Percentiles rank a stretch among this genome's conserved stretches.
Evolutionary conservation across 495 filamentous ascomycete genomes (phyloP).

Genomic region (Aspergillus wentii): DNA sequence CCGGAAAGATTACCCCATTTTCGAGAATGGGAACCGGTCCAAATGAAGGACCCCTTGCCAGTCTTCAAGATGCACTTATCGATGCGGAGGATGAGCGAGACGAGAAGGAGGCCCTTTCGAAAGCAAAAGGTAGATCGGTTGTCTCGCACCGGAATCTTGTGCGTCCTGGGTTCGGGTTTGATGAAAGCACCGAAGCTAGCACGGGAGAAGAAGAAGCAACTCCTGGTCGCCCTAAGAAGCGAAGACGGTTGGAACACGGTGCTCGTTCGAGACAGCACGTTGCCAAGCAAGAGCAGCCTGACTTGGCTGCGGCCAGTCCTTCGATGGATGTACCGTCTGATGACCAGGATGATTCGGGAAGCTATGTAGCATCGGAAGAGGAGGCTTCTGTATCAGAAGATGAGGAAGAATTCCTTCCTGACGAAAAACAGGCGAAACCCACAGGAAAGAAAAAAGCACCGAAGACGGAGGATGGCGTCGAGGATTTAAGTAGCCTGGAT

Average conservation of each 20-base stretch:
- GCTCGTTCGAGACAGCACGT: conserved; percentile 1
- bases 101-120: conserved; percentile 51
- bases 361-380: conserved; percentile 34
- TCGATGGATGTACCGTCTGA: conserved; percentile 41
- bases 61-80: conserved; percentile 65
- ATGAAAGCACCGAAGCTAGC: conserved; percentile 28
- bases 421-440: conserved; percentile 18
- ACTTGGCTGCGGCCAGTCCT: conserved; percentile 21
- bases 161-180: conserved; percentile 70
- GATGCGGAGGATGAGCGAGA: conserved; percentile 68
- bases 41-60: conserved; percentile 50
- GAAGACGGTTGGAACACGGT: conserved; percentile 24
- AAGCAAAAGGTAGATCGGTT: conserved; percentile 34
- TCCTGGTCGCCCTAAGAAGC: conserved; percentile 32
- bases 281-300: conserved; percentile 5
- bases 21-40: conserved; percentile 58
- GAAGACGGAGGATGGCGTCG: conserved; percentile 42
- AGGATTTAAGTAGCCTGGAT: conserved; percentile 75
- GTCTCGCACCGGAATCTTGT: conserved; percentile 78
- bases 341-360: conserved; percentile 37
- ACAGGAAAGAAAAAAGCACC: conserved; percentile 33
- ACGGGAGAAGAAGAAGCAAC: conserved; percentile 13
- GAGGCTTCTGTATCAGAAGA: conserved; percentile 25
- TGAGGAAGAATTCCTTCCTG: conserved; percentile 30
- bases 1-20: conserved; percentile 96